Evolutionary conservation across 441 rosid species (phyloP), one percentile per base, ranked within the genome.

Genomic region (Macaranga tanarius): DNA sequence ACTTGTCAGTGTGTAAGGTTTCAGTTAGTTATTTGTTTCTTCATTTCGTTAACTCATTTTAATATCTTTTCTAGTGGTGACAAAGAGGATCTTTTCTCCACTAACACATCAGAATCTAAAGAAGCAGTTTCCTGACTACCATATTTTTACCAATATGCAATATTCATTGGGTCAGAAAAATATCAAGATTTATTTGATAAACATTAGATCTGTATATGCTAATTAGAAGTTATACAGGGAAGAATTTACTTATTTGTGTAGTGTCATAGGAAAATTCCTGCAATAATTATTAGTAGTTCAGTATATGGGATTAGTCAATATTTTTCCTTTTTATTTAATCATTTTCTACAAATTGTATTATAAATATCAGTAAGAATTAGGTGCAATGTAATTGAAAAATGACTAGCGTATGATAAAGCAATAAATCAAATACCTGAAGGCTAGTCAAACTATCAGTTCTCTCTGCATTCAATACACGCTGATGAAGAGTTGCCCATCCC

Each of bases 401-500:
- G 58, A 31, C 17, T 28, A 31, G 52, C 10, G 38, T 28, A 54
- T 16, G 50, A 31, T 42, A 28, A 61, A 31, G 44, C 28, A 56
- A 42, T 38, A 48, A 65, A 54, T n/a, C 47, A 79, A 65, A 50
- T 79, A 88, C 99, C 97, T 90, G 99, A 74, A 91, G 97, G 72
- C 74, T 69, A 40, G 89, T 83, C 85, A 95, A 81, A 79, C 75
- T 79, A 76, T 95, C 91, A 23, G 90, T 87, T 83, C 97, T 86
- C 69, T 91, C 92, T 6, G 97, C 97, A 74, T 87, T 83, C 73
- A 92, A 75, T 11, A 92, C 94, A 77, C 99, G 99, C 12, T 84
- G 92, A 79, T 91, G 85, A 80, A 95, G 86, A 45, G 97, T 89
- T 77, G 79, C 86, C 97, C 99, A 95, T 59, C 97, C 97, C 97